Base-by-base conservation (phyloP, 768 basidiomycete genomes). In the Nidula microcarpa region DNA sequence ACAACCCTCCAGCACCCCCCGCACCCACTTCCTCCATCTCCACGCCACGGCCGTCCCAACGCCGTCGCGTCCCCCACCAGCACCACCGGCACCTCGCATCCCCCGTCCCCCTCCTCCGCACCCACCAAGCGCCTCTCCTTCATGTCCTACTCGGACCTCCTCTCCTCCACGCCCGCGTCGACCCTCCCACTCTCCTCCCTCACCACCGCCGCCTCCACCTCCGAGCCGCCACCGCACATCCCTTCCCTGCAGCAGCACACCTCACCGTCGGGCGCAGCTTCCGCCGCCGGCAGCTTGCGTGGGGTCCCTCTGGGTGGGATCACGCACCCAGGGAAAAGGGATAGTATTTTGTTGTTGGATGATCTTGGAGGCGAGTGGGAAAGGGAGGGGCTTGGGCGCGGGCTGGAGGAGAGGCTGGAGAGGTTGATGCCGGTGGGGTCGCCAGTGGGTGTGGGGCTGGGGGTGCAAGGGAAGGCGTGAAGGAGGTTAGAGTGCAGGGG, bases 311-410 rank as follows among this genome's bases (percentile, higher is more conserved):
- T 46, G n/a, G 64, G 67, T 43, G 76, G 68, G 18, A n/a, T 62
- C 3, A 59, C 61, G 1, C 62, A 68, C 14, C 51, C 59, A 6
- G 60, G 60, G 6, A 63, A 63, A 50, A 43, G 68, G 50, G 78
- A 75, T 53, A 75, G 71, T 17, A 66, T 76, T 35, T 72, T 69
- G 6, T 53, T 84, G 57, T 59, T 82, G 46, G 86, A 86, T 59
- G 86, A 87, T 44, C 70, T 80, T 1, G 89, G 90, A 7, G 90
- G 91, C 0, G 93, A 94, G 68, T 95, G 91, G 91, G 88, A 91
- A 57, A 72, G 91, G 1, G 89, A 91, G 59, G 92, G 92, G 0
- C 65, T 95, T 23, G 92, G 93, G 0, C 80, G 72, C 54, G 92
- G 93, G 0, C 67, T 95, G 47, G 93, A 90, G 68, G 92, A 94